These are phyloP conservation scores for Fusarium caatingaense DNA, from an alignment of 2,329 filamentous ascomycete genomes.

Conservation along the genomic window DNA sequence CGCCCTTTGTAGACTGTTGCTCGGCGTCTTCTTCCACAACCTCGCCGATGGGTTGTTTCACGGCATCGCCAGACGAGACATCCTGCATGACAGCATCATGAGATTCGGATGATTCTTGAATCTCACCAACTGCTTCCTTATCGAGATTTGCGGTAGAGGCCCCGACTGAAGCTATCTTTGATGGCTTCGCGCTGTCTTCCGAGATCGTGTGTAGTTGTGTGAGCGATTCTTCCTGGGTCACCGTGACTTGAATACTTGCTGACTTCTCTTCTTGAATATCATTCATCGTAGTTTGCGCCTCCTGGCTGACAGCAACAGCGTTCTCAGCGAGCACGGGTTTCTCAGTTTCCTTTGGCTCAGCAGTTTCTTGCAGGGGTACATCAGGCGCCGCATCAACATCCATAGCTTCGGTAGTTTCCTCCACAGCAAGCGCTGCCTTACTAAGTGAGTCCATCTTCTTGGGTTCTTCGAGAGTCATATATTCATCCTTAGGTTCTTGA, in stretches of 20 bases:
- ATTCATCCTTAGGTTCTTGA: neutral
- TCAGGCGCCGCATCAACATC: slow-evolving; percentile 34
- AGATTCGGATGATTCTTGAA: slow-evolving; percentile 14
- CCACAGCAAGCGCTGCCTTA: neutral
- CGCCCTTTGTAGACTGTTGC: slow-evolving; percentile 22
- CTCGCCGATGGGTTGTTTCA: slow-evolving; percentile 6
- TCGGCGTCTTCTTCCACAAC: slow-evolving; percentile 8
- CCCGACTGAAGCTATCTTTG: slow-evolving; percentile 7
- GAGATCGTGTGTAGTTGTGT: slow-evolving; percentile 16
- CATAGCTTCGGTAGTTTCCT: slow-evolving; percentile 35
- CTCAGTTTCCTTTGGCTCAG: slow-evolving; percentile 5
- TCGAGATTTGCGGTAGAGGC: neutral
- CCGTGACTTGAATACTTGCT: slow-evolving; percentile 1
- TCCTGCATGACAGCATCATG: slow-evolving; percentile 36
- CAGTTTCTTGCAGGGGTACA: neutral
- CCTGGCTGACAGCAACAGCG: slow-evolving; percentile 16
- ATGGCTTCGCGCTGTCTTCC: slow-evolving; percentile 16
- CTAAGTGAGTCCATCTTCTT: neutral
- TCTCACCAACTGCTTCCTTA: neutral
- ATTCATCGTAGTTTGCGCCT: slow-evolving; percentile 13
- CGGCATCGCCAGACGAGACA: slow-evolving; percentile 11
- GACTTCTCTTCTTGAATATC: slow-evolving; percentile 7
- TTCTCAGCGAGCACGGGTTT: slow-evolving; percentile 22
- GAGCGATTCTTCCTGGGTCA: slow-evolving; percentile 9
- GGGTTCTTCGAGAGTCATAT: neutral